Percentiles rank a stretch among this genome's conserved stretches.
Conservation (phyloP, 2,329 filamentous ascomycete species). For the Aspergillus melleus region DNA sequence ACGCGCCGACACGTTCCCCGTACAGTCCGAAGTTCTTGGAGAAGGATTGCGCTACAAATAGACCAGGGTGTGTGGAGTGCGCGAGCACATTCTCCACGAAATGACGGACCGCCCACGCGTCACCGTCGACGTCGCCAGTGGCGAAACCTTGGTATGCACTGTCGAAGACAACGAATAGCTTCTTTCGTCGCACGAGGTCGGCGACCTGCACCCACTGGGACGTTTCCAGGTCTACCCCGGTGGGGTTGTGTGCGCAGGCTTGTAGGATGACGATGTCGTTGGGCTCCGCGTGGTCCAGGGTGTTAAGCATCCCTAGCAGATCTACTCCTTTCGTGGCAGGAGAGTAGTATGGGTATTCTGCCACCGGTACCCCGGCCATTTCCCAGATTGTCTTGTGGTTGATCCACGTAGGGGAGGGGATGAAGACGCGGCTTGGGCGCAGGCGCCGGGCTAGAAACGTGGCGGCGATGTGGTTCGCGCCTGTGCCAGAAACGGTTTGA, state of each 20-base stretch:
- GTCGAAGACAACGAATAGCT: conserved; percentile 91
- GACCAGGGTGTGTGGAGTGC: conserved; percentile 20
- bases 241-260: conserved; percentile 94
- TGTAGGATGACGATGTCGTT: conserved; percentile 82
- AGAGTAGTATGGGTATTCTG: conserved; percentile 80
- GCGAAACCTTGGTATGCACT: conserved; percentile 92
- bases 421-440: conserved; percentile 67
- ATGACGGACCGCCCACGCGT: conserved; percentile 80
- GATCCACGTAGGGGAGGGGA: conserved; percentile 88
- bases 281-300: conserved; percentile 60
- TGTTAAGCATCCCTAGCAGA: too few relatives aligned
- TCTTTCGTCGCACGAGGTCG: conserved; percentile 64
- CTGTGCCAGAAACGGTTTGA: conserved; percentile 75
- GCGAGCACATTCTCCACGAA: conserved; percentile 56
- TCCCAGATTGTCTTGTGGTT: conserved; percentile 91
- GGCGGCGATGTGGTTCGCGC: conserved; percentile 82
- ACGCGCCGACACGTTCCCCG: conserved; percentile 83
- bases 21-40: conserved; percentile 71
- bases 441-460: conserved; percentile 85
- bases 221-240: conserved; percentile 80
- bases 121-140: conserved; percentile 71
- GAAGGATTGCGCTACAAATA: conserved; percentile 53
- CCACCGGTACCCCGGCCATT: conserved; percentile 12
- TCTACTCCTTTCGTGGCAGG: too few relatives aligned
- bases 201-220: conserved; percentile 85